phyloP scores from a whole-genome alignment of 495 filamentous ascomycete species.

The Aspergillus nidulans region DNA sequence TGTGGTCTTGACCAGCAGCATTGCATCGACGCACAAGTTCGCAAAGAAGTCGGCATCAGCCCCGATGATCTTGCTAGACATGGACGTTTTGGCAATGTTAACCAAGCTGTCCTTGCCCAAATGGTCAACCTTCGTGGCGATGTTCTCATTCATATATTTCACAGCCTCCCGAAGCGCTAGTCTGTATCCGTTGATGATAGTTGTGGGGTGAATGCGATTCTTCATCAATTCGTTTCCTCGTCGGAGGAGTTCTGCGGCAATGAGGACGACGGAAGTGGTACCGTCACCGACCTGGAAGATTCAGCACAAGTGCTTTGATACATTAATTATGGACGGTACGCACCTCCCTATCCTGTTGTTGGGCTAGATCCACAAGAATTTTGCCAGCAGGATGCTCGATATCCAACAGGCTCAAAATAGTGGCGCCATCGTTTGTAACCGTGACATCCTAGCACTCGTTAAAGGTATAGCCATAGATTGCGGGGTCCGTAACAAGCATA shows the following conservation, averaged over 20 bases:
- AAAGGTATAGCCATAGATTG: constrained; percentile 10
- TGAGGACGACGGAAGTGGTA: constrained; percentile 95
- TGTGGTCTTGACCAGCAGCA: constrained; percentile 87
- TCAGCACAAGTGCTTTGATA: constrained; percentile 16
- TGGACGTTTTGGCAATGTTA: constrained; percentile 97
- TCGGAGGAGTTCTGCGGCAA: constrained; percentile 91
- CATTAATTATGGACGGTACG: neutral
- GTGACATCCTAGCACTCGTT: constrained; percentile 74
- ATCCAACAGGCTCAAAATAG: constrained; percentile 89
- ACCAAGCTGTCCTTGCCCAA: constrained; percentile 84
- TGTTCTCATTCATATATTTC: constrained; percentile 98
- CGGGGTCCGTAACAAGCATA: constrained; percentile 44
- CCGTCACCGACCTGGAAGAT: constrained; percentile 75
- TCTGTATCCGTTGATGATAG: constrained; percentile 97
- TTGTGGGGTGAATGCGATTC: constrained; percentile 99
- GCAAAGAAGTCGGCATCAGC: constrained; percentile 95
- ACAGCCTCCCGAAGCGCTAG: constrained; percentile 94
- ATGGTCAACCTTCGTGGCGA: constrained; percentile 88
- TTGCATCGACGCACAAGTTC: constrained; percentile 94
- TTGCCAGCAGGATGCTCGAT: constrained; percentile 98
- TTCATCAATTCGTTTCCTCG: constrained; percentile 97
- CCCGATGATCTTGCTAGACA: constrained; percentile 99
- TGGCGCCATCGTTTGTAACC: constrained; percentile 98
- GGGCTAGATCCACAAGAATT: constrained; percentile 94
- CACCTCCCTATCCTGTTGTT: constrained; percentile 97